Evolutionary conservation across 2,329 filamentous ascomycete species (phyloP), one percentile per base, ranked within the genome.

Genomic region (Colletotrichum sojae): DNA sequence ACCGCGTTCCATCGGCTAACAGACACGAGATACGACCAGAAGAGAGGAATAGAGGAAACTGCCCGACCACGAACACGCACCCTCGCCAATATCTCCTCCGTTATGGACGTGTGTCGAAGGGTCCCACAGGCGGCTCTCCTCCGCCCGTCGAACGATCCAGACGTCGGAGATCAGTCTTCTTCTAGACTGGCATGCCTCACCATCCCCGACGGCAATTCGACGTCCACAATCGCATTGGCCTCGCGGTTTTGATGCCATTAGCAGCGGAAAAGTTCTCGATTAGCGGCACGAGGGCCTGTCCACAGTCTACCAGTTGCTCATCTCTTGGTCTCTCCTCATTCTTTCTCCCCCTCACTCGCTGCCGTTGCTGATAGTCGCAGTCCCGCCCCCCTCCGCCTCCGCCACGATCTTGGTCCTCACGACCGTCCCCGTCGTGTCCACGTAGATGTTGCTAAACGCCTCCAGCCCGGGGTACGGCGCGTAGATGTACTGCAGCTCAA

Each of bases 401-500:
- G 85, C 84, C 58, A 89, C 75, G 20, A 89, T 79, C 74, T 84
- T 82, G 22, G 87, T 86, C 57, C 82, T 82, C 9, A 86, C 79
- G 5, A 89, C 85, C 53, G 77, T 76, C 6, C 86, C 86, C 0
- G 72, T 76, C 0, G 76, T 77, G 72, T 84, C 84, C n/a, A 83
- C 77, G 74, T 84, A 87, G 63, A 89, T 83, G 60, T 84, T 80
- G 25, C 82, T 82, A 1, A 83, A 77, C 6, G 84, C 79, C 75
- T 83, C 78, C 74, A 84, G 69, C 39, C 87, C 82, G 9, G 76
- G 76, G 71, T 85, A 88, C 0, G 87, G 87, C 73, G 78, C 76
- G 72, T 89, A 89, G 36, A 84, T 74, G 74, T 88, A 89, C 73
- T 86, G 83, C 73, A 86, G 75, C 76, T 88, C 86, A 71, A 80